phyloP scores from a whole-genome alignment of 805 yeast genomes.

The Hanseniaspora opuntiae region DNA sequence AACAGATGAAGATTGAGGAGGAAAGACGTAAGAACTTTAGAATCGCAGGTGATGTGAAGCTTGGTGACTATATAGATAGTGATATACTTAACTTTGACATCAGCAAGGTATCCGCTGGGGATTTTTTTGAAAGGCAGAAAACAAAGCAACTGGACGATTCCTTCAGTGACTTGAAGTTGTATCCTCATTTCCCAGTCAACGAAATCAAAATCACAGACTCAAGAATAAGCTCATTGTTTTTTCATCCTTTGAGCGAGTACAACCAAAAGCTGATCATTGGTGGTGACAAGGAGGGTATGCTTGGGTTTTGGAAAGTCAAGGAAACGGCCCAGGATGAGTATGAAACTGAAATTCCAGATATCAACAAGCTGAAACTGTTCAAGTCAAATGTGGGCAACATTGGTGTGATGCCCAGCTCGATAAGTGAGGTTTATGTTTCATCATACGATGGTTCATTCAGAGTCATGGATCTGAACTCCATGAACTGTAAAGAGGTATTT shows the following conservation, averaged over 20 bases:
- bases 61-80: slow-evolving; percentile 43
- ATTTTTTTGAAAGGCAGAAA: slow-evolving; percentile 37
- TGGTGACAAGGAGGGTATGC: slow-evolving; percentile 77
- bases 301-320: slow-evolving; percentile 75
- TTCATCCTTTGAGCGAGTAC: slow-evolving; percentile 54
- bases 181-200: slow-evolving; percentile 48
- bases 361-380: slow-evolving; percentile 59
- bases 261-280: slow-evolving; percentile 52
- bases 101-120: slow-evolving; percentile 47
- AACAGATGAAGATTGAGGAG: neutral
- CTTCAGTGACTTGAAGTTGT: slow-evolving; percentile 34
- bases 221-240: slow-evolving; percentile 57
- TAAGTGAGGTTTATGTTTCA: slow-evolving; percentile 47
- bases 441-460: slow-evolving; percentile 86
- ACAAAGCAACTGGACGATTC: slow-evolving; percentile 22
- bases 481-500: slow-evolving; percentile 47
- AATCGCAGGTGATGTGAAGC: slow-evolving; percentile 26
- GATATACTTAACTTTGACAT: slow-evolving; percentile 23
- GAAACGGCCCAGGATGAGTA: slow-evolving; percentile 16
- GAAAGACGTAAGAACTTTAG: slow-evolving; percentile 16
- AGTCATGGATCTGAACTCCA: slow-evolving; percentile 48
- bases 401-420: slow-evolving; percentile 36
- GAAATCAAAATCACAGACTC: slow-evolving; percentile 55
- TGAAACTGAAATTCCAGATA: slow-evolving; percentile 32
- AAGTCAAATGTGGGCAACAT: slow-evolving; percentile 59